Percentiles rank a stretch among this genome's conserved stretches.
Conservation (phyloP, 2,329 filamentous ascomycete genomes). For the Alternaria angustiovoidea region DNA sequence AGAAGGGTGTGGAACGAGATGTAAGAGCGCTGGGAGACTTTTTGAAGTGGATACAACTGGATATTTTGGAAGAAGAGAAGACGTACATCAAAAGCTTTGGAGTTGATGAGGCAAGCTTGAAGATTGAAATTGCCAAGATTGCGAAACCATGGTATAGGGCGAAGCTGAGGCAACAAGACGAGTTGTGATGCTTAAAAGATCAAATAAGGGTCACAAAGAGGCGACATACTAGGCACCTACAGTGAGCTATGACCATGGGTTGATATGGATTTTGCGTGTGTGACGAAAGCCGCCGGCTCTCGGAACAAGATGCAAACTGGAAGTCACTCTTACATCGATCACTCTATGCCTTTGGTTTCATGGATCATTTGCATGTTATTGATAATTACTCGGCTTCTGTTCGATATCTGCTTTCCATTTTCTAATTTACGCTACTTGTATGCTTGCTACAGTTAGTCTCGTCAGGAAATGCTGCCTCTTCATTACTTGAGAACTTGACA, state of each 20-base stretch:
- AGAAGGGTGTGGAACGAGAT: conserved; percentile 20
- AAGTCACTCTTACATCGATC: not conserved
- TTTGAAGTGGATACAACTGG: conserved; percentile 37
- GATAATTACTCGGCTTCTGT: not conserved
- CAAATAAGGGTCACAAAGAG: not conserved
- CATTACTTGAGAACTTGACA: not conserved
- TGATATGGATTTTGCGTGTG: not conserved
- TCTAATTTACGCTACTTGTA: no score
- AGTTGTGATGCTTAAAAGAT: not conserved
- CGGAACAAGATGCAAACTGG: not conserved
- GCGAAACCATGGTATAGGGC: conserved; percentile 15
- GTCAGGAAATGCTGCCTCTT: not conserved
- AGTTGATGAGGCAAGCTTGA: conserved; percentile 30
- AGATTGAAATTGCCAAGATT: conserved; percentile 32
- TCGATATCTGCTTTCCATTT: no score
- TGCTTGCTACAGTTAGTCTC: no score
- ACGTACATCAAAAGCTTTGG: conserved; percentile 25
- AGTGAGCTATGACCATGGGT: not conserved
- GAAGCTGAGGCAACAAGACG: not conserved
- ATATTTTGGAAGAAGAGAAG: conserved; percentile 36
- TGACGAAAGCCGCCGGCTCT: not conserved
- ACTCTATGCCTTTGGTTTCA: not conserved
- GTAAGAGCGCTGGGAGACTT: conserved; percentile 27
- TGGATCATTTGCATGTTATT: no score
- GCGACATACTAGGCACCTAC: not conserved